These are phyloP conservation scores for Phlebopus sp. DNA, from an alignment of 1,284 basidiomycete genomes.

Conservation along the genomic window DNA sequence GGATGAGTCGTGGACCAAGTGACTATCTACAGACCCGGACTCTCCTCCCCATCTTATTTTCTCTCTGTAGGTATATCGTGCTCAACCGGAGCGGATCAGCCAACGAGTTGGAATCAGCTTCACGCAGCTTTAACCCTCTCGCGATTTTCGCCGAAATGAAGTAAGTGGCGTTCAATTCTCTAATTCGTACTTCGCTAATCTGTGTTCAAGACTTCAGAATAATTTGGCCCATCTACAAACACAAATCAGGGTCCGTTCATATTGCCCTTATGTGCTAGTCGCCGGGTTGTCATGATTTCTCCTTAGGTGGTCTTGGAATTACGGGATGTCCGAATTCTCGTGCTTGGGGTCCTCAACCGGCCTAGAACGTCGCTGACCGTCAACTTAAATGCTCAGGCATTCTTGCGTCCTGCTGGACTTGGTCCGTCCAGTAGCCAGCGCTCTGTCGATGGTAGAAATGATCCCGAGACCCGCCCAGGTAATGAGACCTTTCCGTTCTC, in stretches of 20 bases:
- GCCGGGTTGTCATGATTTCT: slow-evolving; percentile 4
- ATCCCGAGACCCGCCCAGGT: background rate
- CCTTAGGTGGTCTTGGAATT: slow-evolving; percentile 64
- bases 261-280: slow-evolving; percentile 11
- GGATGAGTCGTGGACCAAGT: slow-evolving; percentile 82
- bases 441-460: background rate
- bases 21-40: slow-evolving; percentile 16
- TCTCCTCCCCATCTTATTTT: slow-evolving; percentile 5
- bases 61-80: slow-evolving; percentile 56
- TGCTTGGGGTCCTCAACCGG: slow-evolving; percentile 60
- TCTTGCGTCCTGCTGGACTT: slow-evolving; percentile 69
- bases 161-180: slow-evolving; percentile 36
- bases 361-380: slow-evolving; percentile 54
- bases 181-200: slow-evolving; percentile 1
- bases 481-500: background rate
- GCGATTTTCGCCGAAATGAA: slow-evolving; percentile 70
- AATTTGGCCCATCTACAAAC: slow-evolving; percentile 64
- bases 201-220: slow-evolving; percentile 50
- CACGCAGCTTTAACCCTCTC: slow-evolving; percentile 65
- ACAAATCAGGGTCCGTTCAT: slow-evolving; percentile 48
- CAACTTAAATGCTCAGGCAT: slow-evolving; percentile 61
- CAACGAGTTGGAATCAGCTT: slow-evolving; percentile 63
- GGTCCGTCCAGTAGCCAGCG: slow-evolving; percentile 18
- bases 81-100: slow-evolving; percentile 71
- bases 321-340: slow-evolving; percentile 69